Conservation (phyloP, 345 rosid genomes). For the Moricandia moricandioides region DNA sequence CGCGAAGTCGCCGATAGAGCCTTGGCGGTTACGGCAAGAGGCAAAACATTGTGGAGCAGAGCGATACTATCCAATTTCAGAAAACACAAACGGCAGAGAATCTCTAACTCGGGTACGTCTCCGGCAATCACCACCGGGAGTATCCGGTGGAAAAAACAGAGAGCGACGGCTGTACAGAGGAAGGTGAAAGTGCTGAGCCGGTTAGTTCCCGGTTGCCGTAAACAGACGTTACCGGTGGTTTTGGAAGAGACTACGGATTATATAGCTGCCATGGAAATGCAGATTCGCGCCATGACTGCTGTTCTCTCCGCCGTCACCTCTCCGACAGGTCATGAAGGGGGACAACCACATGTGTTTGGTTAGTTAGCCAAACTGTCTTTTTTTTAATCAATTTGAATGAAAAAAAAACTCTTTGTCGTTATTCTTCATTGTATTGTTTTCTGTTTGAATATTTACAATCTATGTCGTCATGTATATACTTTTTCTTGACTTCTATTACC, state of each 20-base stretch:
- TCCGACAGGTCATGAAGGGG: slow-evolving; percentile 33
- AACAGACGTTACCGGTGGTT: slow-evolving; percentile 78
- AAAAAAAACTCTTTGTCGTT: slow-evolving; percentile 14
- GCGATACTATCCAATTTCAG: slow-evolving; percentile 84
- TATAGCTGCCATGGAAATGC: slow-evolving; percentile 97
- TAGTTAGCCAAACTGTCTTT: slow-evolving; percentile 30
- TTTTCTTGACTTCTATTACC: slow-evolving; percentile 19
- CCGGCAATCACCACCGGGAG: slow-evolving; percentile 29
- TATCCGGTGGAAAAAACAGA: slow-evolving; percentile 58
- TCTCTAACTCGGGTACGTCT: slow-evolving; percentile 24
- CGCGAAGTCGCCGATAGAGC: slow-evolving; percentile 83
- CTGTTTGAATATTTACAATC: slow-evolving; percentile 18
- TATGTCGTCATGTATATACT: slow-evolving; percentile 16
- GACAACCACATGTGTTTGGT: slow-evolving; percentile 34
- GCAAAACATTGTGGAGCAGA: slow-evolving; percentile 86
- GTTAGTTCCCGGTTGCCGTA: slow-evolving; percentile 96
- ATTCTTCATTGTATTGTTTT: slow-evolving; percentile 32
- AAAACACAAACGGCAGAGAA: slow-evolving; percentile 58
- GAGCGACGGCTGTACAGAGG: slow-evolving; percentile 70
- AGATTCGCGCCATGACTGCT: slow-evolving; percentile 79
- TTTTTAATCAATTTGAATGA: neutral
- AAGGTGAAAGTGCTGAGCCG: slow-evolving; percentile 76
- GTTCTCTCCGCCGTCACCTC: slow-evolving; percentile 51
- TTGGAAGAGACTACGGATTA: slow-evolving; percentile 94
- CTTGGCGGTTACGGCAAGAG: slow-evolving; percentile 73